A percentile compares a stretch with the other conserved stretches of the same genome.
Evolutionary conservation across 345 rosid genomes (phyloP).

Genomic region (Gossypium arboreum): DNA sequence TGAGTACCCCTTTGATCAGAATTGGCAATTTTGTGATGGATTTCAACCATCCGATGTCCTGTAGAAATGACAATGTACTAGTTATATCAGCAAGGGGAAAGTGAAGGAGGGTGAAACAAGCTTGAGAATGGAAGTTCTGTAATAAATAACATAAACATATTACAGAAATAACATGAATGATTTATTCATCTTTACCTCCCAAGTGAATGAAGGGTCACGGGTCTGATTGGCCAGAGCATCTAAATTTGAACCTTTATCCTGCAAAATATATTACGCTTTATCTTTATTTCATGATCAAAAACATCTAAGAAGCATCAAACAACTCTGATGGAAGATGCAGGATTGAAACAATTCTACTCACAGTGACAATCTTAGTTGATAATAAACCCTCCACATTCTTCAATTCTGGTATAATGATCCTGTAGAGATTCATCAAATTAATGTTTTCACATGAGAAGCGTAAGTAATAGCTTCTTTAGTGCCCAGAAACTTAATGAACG

Average conservation of each 20-base stretch:
- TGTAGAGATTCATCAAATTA: constrained; percentile 24
- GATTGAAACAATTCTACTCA: constrained; percentile 35
- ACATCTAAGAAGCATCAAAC: neutral
- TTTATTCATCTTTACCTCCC: constrained; percentile 50
- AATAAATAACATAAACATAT: neutral
- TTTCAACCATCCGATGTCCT: constrained; percentile 79
- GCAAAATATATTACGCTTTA: constrained; percentile 8
- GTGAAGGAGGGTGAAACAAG: neutral
- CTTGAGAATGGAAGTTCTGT: neutral
- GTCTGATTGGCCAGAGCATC: constrained; percentile 40
- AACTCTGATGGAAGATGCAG: neutral
- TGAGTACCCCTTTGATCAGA: constrained; percentile 73
- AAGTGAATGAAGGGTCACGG: constrained; percentile 58
- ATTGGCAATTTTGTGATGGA: constrained; percentile 76
- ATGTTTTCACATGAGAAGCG: neutral
- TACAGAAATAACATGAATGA: neutral
- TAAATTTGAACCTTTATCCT: constrained; percentile 57
- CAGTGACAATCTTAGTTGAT: constrained; percentile 40
- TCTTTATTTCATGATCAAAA: neutral
- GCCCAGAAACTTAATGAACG: neutral
- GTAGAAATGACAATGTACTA: constrained; percentile 15
- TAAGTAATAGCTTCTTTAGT: neutral
- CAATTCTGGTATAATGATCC: constrained; percentile 55
- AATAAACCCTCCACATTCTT: constrained; percentile 73
- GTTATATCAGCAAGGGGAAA: neutral